Base-by-base conservation (phyloP, 257 asterid genomes). In the Catharanthus roseus region DNA sequence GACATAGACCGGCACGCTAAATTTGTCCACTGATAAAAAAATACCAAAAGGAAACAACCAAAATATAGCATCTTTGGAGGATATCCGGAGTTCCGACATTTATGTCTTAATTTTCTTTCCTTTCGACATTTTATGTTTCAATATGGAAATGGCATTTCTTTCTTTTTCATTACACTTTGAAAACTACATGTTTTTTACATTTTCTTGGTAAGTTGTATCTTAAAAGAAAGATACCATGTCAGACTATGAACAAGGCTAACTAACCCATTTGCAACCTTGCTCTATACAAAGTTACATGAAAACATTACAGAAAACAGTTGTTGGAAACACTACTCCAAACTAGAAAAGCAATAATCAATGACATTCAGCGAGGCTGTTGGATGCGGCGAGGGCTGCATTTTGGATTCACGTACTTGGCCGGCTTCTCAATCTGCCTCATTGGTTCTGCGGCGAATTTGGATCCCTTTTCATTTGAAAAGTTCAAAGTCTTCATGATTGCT, bases 351-450 rank as follows among this genome's bases (percentile, higher is more conserved):
- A 71, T 3, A 69, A 36, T 53, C 53, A 45, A 5, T 1, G 47
- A 28, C 65, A 34, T 79, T 88, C 87, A 90, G 70, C 90, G 96
- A 7, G 97, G 97, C 85, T 88, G 98, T 82, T 92, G 97, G 86
- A 92, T 92, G 86, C 74, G 83, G 57, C 96, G 91, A 6, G 96
- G 92, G 80, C 88, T 83, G 93, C 80, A 78, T 64, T 69, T 89
- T 6, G 96, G 84, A 82, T 82, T 81, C 39, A 86, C 80, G 18
- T 75, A 58, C 85, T 85, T 89, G 6, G 88, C 87, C 33, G 93
- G 93, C 82, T 84, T 89, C 86, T 85, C 97, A 85, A 84, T 80
- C 70, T 76, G 71, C 78, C 67, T 85, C 62, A 77, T 53, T n/a
- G 81, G 77, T 33, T 79, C 91, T 47, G 77, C 67, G 0, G 78